A percentile compares a stretch with the other conserved stretches of the same genome.
Conservation (phyloP, 305 asterid species). For the Fraxinus nigra region DNA sequence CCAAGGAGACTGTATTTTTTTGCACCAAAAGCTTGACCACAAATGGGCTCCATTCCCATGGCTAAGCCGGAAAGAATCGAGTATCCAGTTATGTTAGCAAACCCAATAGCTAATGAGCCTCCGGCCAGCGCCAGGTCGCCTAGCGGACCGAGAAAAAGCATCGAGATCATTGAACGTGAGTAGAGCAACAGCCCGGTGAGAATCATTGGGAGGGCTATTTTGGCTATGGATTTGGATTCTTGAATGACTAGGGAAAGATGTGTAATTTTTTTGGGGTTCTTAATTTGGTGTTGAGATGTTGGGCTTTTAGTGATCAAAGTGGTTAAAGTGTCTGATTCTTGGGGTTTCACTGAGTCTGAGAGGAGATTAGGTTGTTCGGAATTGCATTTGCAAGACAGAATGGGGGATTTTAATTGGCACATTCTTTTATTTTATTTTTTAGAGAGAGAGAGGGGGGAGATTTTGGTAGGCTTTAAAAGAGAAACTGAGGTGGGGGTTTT, state of each 20-base stretch:
- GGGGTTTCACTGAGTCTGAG: neutral
- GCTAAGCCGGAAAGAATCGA: conserved; percentile 65
- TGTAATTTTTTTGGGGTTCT: conserved; percentile 8
- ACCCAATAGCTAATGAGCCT: conserved; percentile 59
- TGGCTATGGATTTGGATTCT: conserved; percentile 39
- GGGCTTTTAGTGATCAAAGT: conserved; percentile 35
- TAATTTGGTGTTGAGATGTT: conserved; percentile 18
- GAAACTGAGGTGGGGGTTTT: conserved; percentile 5
- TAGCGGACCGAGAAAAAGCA: conserved; percentile 57
- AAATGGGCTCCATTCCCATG: conserved; percentile 67
- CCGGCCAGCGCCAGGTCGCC: conserved; percentile 58
- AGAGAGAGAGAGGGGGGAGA: neutral
- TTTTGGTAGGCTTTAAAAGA: neutral
- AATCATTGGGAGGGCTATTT: conserved; percentile 54
- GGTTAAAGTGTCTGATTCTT: conserved; percentile 19
- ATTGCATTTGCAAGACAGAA: neutral
- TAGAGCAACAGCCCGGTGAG: conserved; percentile 54
- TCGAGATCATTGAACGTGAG: conserved; percentile 62
- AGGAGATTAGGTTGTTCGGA: neutral
- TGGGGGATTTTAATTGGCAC: conserved; percentile 32
- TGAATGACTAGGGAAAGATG: conserved; percentile 21
- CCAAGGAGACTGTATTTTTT: conserved; percentile 46
- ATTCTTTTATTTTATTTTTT: neutral
- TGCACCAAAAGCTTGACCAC: conserved; percentile 64
- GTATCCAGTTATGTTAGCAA: conserved; percentile 63